These are phyloP conservation scores for Candida insectalens DNA, from an alignment of 805 yeast genomes.

Conservation along the genomic window DNA sequence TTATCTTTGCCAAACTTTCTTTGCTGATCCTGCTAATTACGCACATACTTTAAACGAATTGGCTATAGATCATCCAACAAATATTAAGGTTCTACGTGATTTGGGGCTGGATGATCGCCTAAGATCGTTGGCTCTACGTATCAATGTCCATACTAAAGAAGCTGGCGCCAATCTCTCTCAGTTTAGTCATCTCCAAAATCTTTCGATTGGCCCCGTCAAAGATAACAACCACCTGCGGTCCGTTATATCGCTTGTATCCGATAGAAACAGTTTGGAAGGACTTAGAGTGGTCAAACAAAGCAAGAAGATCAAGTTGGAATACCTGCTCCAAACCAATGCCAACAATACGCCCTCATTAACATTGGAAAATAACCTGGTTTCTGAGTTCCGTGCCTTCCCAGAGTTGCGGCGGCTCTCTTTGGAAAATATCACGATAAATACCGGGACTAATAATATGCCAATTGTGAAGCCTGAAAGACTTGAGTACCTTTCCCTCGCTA, in stretches of 20 bases:
- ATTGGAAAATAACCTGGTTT: neutral
- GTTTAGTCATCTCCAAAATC: slow-evolving; percentile 4
- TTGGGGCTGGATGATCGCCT: neutral
- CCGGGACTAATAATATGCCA: neutral
- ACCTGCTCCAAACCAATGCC: neutral
- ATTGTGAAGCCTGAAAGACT: neutral
- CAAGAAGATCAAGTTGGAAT: slow-evolving; percentile 1
- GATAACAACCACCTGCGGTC: slow-evolving; percentile 3
- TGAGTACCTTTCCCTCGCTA: neutral
- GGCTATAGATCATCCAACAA: neutral
- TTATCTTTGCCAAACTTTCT: slow-evolving; percentile 3
- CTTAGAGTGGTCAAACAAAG: neutral
- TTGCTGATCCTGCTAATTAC: neutral
- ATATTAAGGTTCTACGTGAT: neutral
- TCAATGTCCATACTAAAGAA: slow-evolving; percentile 1
- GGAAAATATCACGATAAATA: neutral
- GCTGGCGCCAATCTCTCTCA: neutral
- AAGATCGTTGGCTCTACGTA: neutral
- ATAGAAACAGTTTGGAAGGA: neutral
- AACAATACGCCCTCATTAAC: neutral
- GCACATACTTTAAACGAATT: neutral
- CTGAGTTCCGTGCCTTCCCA: slow-evolving; percentile 1
- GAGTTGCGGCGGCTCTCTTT: slow-evolving; percentile 7
- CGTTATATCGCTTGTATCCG: neutral
- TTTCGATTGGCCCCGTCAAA: slow-evolving; percentile 10